Percentiles rank a stretch among this genome's conserved stretches.
These are phyloP conservation scores for Phoma sp. DNA, from an alignment of 2,329 filamentous ascomycete genomes.

Conservation along the genomic window DNA sequence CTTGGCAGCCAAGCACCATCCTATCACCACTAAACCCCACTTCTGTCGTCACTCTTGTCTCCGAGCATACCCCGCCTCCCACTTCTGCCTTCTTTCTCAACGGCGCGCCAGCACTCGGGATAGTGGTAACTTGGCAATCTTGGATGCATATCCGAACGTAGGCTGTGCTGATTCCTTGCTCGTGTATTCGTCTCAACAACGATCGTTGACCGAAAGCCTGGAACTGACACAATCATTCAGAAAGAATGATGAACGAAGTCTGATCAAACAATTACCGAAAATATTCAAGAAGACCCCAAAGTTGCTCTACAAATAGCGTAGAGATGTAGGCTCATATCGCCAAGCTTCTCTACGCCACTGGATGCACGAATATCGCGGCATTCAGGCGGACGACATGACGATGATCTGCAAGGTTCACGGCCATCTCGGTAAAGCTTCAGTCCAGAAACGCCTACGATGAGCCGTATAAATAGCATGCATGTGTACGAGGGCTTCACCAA, in stretches of 20 bases:
- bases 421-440: neutral
- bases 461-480: neutral
- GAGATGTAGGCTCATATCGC: neutral
- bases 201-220: neutral
- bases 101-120: neutral
- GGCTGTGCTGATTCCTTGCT: neutral
- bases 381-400: neutral
- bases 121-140: conserved; percentile 8
- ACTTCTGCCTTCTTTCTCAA: conserved; percentile 7
- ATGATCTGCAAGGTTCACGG: neutral
- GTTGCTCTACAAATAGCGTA: neutral
- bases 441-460: neutral
- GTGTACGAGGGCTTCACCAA: too few relatives aligned
- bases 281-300: neutral
- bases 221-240: neutral
- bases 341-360: conserved; percentile 4
- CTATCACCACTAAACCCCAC: conserved; percentile 7
- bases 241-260: too few relatives aligned
- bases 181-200: neutral
- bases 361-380: conserved; percentile 3
- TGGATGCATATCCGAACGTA: neutral
- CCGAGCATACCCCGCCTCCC: conserved; percentile 5
- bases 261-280: too few relatives aligned
- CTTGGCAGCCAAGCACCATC: conserved; percentile 11
- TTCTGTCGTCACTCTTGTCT: conserved; percentile 3